Percentiles rank a stretch among this genome's conserved stretches.
Conservation (phyloP, 495 filamentous ascomycete genomes). For the Lepidopterella palustris region DNA sequence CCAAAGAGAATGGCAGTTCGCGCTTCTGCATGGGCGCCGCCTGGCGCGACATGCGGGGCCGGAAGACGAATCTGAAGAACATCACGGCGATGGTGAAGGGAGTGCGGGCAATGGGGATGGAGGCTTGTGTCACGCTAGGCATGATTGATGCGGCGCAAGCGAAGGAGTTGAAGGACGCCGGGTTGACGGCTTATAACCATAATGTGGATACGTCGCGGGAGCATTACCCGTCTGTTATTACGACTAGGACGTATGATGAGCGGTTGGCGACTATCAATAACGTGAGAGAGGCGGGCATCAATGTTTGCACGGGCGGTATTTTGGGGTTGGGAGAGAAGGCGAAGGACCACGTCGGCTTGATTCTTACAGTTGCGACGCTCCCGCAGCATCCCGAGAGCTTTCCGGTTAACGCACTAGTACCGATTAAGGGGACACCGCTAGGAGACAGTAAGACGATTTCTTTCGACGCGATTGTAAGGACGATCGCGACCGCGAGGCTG, state of each 20-base stretch:
- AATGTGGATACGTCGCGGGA: constrained; percentile 84
- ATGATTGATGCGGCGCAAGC: constrained; percentile 79
- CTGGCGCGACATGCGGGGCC: constrained; percentile 85
- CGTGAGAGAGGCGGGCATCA: constrained; percentile 74
- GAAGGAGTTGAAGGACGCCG: constrained; percentile 70
- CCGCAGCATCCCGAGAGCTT: constrained; percentile 76
- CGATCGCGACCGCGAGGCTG: constrained; percentile 70
- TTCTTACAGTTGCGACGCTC: constrained; percentile 69
- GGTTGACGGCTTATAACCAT: constrained; percentile 83
- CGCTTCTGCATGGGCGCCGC: constrained; percentile 91
- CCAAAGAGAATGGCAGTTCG: constrained; percentile 71
- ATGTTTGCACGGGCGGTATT: constrained; percentile 80
- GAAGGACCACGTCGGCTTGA: constrained; percentile 67
- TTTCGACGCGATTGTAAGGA: constrained; percentile 66
- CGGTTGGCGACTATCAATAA: constrained; percentile 65
- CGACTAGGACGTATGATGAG: constrained; percentile 77
- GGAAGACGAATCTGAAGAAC: constrained; percentile 69
- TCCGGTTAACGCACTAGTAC: constrained; percentile 78
- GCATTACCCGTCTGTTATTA: constrained; percentile 75
- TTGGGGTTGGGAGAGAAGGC: constrained; percentile 69
- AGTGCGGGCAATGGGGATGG: constrained; percentile 72
- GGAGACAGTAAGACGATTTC: constrained; percentile 62
- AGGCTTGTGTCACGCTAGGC: constrained; percentile 78
- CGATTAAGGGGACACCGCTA: constrained; percentile 77
- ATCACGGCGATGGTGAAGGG: constrained; percentile 76